Base-by-base conservation (phyloP, 805 yeast species). In the Lachancea thermotolerans region DNA sequence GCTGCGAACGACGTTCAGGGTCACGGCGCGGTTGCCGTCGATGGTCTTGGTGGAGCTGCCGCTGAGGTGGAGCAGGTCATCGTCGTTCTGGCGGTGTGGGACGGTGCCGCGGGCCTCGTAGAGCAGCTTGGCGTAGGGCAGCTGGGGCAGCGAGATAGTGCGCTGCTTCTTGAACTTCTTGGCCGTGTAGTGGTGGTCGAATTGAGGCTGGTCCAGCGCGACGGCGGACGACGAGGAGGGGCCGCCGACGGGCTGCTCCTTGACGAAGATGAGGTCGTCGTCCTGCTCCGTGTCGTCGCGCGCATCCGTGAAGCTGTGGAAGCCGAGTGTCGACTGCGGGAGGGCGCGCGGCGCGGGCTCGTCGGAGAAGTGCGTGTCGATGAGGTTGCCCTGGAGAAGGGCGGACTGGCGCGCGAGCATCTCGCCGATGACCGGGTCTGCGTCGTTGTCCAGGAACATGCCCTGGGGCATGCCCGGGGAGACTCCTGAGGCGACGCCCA, bases 131-230 rank as follows among this genome's bases (percentile, higher is more conserved):
- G 79, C 68, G 44, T 75, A 67, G 0, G 79, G 73, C 17, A 77
- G 53, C 52, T 77, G 82, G 4, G 82, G 82, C 39, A 77, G 52
- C 0, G 81, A 75, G 35, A 74, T 72, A 0, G 80, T 75, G 55
- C 80, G 63, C 50, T 71, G 70, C 49, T 73, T 74, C 53, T 68
- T 69, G 35, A 59, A 49, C 11, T 67, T 66, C 38, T 59, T 58
- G 36, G 52, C 41, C 2, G 52, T 50, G 35, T 53, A 54, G 42
- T 50, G 49, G 45, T 40, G 46, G 14, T 45, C 45, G 15, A 25
- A 14, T 6, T 31, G 36, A 2, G 37, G n/a, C 15, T 31, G 35
- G 28, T 35, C 44, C 14, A 41, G 30, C 11, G 12, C 33, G 33
- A 14, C 5, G 33, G 33, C 12, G 12, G 15, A 28, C 29, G 30